phyloP scores from a whole-genome alignment of 1,284 basidiomycete genomes.

The Peniophora sp. region DNA sequence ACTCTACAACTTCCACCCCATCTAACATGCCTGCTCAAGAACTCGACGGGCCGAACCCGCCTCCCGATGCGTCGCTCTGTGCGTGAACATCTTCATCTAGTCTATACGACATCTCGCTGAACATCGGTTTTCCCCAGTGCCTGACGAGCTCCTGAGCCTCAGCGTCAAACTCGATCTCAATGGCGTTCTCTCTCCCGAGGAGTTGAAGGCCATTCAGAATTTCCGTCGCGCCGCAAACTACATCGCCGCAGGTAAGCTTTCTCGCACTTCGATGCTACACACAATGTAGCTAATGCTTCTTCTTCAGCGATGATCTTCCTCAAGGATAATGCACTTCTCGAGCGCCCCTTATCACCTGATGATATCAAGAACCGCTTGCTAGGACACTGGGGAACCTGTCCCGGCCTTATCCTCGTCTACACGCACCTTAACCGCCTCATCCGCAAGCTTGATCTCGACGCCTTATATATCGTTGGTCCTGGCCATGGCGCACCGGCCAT shows the following conservation, averaged over 20 bases:
- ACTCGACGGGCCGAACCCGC: constrained; percentile 50
- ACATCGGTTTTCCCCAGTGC: no score
- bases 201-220: constrained; percentile 40
- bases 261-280: neutral
- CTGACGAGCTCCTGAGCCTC: constrained; percentile 39
- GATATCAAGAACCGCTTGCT: constrained; percentile 77
- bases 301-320: constrained; percentile 73
- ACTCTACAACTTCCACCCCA: constrained; percentile 4
- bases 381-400: constrained; percentile 73
- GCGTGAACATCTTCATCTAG: no score
- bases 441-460: constrained; percentile 46
- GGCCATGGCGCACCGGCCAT: constrained; percentile 81
- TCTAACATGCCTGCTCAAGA: constrained; percentile 48
- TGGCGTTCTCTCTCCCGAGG: constrained; percentile 36
- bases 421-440: constrained; percentile 77
- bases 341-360: constrained; percentile 47
- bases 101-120: no score
- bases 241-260: constrained; percentile 46
- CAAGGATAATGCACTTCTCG: constrained; percentile 63
- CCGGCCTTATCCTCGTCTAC: constrained; percentile 73
- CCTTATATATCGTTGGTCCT: constrained; percentile 69
- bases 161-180: constrained; percentile 34
- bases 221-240: constrained; percentile 59
- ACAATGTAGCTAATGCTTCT: constrained; percentile 3
- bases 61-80: constrained; percentile 51